Percentiles rank a stretch among this genome's conserved stretches.
Evolutionary conservation across 139 green algal species (phyloP).

Genomic region (Bryopsis sp.): DNA sequence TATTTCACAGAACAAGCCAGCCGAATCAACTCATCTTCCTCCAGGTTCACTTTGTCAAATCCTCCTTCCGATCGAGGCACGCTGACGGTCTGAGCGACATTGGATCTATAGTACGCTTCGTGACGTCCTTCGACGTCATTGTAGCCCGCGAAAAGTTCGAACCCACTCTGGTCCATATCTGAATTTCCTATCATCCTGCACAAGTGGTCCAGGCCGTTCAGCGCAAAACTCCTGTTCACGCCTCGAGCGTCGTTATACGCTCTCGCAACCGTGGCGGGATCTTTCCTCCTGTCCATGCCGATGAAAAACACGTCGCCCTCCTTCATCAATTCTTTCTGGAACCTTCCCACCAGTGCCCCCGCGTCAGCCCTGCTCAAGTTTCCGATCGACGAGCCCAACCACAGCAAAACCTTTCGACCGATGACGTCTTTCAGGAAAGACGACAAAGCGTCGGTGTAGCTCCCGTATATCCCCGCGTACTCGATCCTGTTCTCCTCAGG

Average conservation of each 20-base stretch:
- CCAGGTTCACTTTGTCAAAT: neutral
- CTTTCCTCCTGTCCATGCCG: neutral
- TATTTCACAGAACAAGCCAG: neutral
- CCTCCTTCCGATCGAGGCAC: neutral
- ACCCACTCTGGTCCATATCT: neutral
- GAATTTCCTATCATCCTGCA: neutral
- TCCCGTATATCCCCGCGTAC: neutral
- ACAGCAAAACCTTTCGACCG: neutral
- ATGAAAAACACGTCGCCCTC: neutral
- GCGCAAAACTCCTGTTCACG: neutral
- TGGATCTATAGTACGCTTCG: neutral
- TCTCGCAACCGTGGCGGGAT: neutral
- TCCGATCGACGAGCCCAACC: slow-evolving; percentile 2
- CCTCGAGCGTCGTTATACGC: neutral
- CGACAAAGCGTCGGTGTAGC: neutral
- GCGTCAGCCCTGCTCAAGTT: neutral
- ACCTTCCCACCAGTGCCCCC: neutral
- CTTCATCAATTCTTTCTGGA: slow-evolving; percentile 1
- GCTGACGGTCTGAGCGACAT: neutral
- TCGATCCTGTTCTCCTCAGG: neutral
- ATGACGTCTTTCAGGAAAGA: neutral
- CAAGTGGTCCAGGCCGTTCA: neutral
- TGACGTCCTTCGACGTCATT: neutral
- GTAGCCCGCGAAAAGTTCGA: neutral
- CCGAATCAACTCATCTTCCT: neutral